A percentile compares a stretch with the other conserved stretches of the same genome.
Evolutionary conservation across 2,329 filamentous ascomycete species (phyloP).

Genomic region (Berkeleyomyces basicola): DNA sequence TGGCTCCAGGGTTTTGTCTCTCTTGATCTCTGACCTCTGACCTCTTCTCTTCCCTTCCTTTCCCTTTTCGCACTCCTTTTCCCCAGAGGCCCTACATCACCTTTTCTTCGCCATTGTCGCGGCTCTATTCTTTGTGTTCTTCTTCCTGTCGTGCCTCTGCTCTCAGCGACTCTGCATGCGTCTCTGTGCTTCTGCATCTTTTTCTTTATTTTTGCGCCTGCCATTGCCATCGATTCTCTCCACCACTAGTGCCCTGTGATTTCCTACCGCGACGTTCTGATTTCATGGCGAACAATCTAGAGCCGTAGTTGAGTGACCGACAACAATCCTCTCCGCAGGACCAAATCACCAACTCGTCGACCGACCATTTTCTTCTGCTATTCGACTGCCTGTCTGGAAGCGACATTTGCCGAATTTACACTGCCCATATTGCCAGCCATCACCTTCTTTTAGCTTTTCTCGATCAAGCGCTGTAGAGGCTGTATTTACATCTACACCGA

Average conservation of each 20-base stretch:
- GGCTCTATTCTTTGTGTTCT: constrained; percentile 7
- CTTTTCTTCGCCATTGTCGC: neutral
- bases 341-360: neutral
- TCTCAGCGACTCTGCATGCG: constrained; percentile 1
- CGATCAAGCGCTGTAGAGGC: neutral
- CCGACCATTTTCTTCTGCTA: neutral
- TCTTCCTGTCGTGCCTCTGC: constrained; percentile 2
- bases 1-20: neutral
- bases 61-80: constrained; percentile 11
- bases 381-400: constrained; percentile 15
- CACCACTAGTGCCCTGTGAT: neutral
- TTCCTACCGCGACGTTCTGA: neutral
- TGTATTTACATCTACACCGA: neutral
- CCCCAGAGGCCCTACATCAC: constrained; percentile 12
- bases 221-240: neutral
- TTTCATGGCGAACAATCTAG: constrained; percentile 5
- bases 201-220: constrained; percentile 12
- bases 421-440: constrained; percentile 4
- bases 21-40: neutral
- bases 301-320: constrained; percentile 3
- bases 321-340: constrained; percentile 7
- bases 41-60: neutral
- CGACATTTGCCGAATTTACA: constrained; percentile 13
- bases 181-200: constrained; percentile 2
- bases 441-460: constrained; percentile 4